These are phyloP conservation scores for Botryosphaeria dothidea DNA, from an alignment of 2,329 filamentous ascomycete genomes.

Conservation along the genomic window DNA sequence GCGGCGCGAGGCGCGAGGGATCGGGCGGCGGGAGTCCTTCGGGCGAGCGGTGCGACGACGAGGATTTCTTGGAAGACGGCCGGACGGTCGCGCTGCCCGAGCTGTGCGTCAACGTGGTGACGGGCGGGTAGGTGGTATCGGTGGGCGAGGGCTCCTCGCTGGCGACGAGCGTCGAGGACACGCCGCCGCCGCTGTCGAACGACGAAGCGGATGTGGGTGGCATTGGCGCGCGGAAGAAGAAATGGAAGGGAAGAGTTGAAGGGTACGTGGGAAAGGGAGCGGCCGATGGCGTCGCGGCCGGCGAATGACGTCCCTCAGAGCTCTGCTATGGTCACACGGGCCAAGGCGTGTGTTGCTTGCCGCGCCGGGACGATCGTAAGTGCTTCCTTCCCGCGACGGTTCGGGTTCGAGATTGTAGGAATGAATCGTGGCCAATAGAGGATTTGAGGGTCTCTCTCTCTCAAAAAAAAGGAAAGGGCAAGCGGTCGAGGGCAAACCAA, in stretches of 20 bases:
- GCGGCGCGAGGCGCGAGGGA: conserved; percentile 64
- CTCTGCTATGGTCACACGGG: not conserved
- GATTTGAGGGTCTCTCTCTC: too few species aligned
- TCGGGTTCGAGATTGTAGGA: too few species aligned
- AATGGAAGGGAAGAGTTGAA: not conserved
- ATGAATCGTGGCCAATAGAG: too few species aligned
- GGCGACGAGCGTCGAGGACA: not conserved
- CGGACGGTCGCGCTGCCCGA: conserved; percentile 4
- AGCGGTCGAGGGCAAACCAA: not conserved
- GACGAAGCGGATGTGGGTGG: not conserved
- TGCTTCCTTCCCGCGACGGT: too few species aligned
- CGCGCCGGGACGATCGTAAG: not conserved
- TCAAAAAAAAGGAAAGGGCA: not conserved
- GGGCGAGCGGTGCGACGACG: not conserved
- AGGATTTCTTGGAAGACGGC: not conserved
- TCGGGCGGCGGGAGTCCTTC: conserved; percentile 21
- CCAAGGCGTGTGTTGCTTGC: not conserved
- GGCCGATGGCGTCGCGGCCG: not conserved
- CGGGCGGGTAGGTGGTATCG: not conserved
- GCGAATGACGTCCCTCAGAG: not conserved
- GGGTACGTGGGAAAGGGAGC: not conserved
- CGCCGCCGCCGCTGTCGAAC: not conserved
- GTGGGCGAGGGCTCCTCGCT: not conserved
- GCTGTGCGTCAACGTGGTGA: not conserved
- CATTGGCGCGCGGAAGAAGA: not conserved